Evolutionary conservation across 1,284 basidiomycete species (phyloP), one percentile per base, ranked within the genome.

Genomic region (Abortiporus biennis): DNA sequence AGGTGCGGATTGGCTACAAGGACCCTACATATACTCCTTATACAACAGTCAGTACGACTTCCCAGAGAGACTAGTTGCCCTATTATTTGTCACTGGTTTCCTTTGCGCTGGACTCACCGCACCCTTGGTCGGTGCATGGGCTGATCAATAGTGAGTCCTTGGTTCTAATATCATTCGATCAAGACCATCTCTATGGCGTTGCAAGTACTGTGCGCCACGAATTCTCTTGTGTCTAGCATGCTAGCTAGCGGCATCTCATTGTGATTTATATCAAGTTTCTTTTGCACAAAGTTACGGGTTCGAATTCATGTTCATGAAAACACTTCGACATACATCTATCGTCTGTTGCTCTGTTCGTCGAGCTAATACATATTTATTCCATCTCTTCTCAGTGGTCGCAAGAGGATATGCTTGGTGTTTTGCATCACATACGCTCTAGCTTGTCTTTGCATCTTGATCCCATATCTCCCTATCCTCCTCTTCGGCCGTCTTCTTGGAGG

Each of bases 1-100:
- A 85, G 83, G 76, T 43, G 79, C 83, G 45, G 83, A 86, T 56
- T 86, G 83, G 84, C 65, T 86, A n/a, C 82, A 86, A 57, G 83
- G 83, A 0, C 83, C 83, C 19, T 86, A 85, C 50, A 67, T 85
- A 0, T 86, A 85, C 54, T 82, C 80, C 16, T 63, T 85, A 0
- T 86, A 86, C 56, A 68, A 69, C 38, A 80, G 85, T 38, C 80
- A 85, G 52, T 85, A 85, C 48, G 63, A 57, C 3, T 78, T 79
- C 52, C 64, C 78, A 0, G 81, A 85, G 54, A 64, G 77, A 25
- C 59, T 75, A 19, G 80, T 87, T 8, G 82, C 82, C 2, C 55
- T 80, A 16, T 64, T 86, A 22, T 86, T 86, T 51, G 80, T 86
- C 6, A 81, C 78, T 0, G 83, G 84, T 1, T 86, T 86, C 57